Base-by-base conservation (phyloP, 768 basidiomycete genomes). In the Tephrocybe rancida region DNA sequence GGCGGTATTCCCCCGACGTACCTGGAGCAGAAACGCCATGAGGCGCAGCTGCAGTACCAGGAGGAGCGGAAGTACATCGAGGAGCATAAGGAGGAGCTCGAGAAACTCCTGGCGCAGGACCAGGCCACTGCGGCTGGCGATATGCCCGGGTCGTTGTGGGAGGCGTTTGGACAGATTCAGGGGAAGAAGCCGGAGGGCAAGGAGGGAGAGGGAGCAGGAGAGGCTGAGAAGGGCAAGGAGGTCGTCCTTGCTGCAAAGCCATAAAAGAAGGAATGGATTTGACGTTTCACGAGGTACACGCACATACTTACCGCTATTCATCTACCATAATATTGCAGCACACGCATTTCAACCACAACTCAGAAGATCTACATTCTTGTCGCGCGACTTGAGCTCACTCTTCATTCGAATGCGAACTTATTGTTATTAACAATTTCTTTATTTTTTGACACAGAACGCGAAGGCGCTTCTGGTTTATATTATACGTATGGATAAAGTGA, bases 51-150 rank as follows among this genome's bases (percentile, higher is more conserved):
- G 38, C 75, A 77, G 51, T 83, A 81, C 54, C 56, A 59, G 43
- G 74, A 79, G 30, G 82, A 82, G 56, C 78, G 78, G 65, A 76
- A 77, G 53, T 80, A 82, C 51, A 71, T 82, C 30, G 61, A 61
- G 24, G 68, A 73, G 24, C 73, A 82, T 51, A 72, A 70, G 60
- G 79, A 73, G 30, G 76, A 80, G 45, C 67, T 81, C 48, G 78
- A 80, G 63, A 59, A 56, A 48, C 48, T 73, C 42, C 52, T 76
- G 44, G 64, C 72, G 50, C 69, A 75, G 52, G 74, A 77, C 49
- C 73, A 74, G 57, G 56, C 50, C 4, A 47, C 56, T 8, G 41
- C 46, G 70, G 74, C 73, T 14, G 67, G 67, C 0, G 73, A 77
- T 57, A 72, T 73, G 25, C 80, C 82, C 2, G 72, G 65, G 24